A percentile compares a stretch with the other conserved stretches of the same genome.
Conservation (phyloP, 495 filamentous ascomycete genomes). For the Evansstolkia leycettana region DNA sequence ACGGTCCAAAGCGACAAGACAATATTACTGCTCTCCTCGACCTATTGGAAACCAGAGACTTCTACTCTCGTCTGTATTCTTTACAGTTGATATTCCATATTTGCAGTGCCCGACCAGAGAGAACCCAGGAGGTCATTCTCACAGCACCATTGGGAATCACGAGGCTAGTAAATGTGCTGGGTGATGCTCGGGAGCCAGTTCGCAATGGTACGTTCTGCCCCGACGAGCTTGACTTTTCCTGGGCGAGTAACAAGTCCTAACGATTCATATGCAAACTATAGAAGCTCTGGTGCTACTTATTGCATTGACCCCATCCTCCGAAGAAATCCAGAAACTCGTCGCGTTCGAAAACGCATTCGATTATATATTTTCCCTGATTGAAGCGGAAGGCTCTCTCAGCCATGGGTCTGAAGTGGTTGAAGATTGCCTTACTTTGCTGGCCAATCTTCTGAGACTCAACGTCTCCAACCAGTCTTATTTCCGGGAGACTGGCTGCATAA, state of each 20-base stretch:
- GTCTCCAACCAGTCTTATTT: slow-evolving; percentile 89
- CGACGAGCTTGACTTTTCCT: slow-evolving; percentile 1
- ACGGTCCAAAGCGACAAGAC: slow-evolving; percentile 63
- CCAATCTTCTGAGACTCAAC: slow-evolving; percentile 82
- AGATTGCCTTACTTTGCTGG: slow-evolving; percentile 86
- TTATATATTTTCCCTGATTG: slow-evolving; percentile 68
- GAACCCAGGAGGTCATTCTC: slow-evolving; percentile 92
- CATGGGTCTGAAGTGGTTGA: slow-evolving; percentile 85
- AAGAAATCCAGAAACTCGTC: slow-evolving; percentile 84
- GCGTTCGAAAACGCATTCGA: slow-evolving; percentile 93
- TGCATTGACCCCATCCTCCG: slow-evolving; percentile 55
- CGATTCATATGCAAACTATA: slow-evolving; percentile 11
- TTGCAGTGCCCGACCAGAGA: slow-evolving; percentile 70
- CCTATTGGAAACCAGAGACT: slow-evolving; percentile 76
- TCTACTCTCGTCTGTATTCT: slow-evolving; percentile 88
- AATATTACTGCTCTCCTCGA: slow-evolving; percentile 88
- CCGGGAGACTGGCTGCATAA: slow-evolving; percentile 76
- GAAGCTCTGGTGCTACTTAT: slow-evolving; percentile 58
- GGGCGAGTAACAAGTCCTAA: slow-evolving; percentile 13
- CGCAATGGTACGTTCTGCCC: slow-evolving; percentile 82
- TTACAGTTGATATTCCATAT: slow-evolving; percentile 84
- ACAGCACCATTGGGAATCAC: slow-evolving; percentile 80
- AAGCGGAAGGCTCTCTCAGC: slow-evolving; percentile 66
- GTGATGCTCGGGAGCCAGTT: slow-evolving; percentile 78
- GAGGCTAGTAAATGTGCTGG: slow-evolving; percentile 68